A percentile compares a stretch with the other conserved stretches of the same genome.
Evolutionary conservation across 2,329 filamentous ascomycete genomes (phyloP).

Genomic region (Chaetothyriales sp.): DNA sequence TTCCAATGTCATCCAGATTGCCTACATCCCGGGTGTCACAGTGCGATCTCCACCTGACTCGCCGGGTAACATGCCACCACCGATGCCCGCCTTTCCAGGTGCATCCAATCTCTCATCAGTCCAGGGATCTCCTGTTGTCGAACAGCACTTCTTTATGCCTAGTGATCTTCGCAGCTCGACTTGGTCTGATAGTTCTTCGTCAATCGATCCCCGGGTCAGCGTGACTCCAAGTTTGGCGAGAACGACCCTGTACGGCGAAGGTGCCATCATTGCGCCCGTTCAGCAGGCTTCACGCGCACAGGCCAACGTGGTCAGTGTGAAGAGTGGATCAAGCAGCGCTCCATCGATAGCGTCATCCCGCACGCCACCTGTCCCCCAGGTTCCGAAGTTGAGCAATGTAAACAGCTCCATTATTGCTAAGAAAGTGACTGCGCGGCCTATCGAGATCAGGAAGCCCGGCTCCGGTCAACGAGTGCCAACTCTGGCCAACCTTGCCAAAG

Average conservation of each 20-base stretch:
- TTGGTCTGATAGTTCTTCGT: slow-evolving; percentile 42
- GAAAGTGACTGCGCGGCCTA: slow-evolving; percentile 29
- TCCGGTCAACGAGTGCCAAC: slow-evolving; percentile 21
- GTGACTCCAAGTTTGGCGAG: slow-evolving; percentile 32
- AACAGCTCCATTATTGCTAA: slow-evolving; percentile 31
- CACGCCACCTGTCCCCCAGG: slow-evolving; percentile 38
- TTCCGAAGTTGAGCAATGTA: slow-evolving; percentile 25
- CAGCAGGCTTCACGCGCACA: slow-evolving; percentile 78
- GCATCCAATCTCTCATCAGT: slow-evolving; percentile 24
- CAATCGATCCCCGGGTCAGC: slow-evolving; percentile 32
- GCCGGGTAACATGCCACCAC: slow-evolving; percentile 66
- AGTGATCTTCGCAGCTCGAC: slow-evolving; percentile 81
- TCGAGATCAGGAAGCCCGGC: slow-evolving; percentile 28
- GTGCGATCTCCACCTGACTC: slow-evolving; percentile 79
- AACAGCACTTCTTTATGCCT: slow-evolving; percentile 76
- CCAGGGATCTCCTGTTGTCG: slow-evolving; percentile 39
- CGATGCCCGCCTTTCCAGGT: slow-evolving; percentile 75
- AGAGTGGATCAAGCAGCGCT: slow-evolving; percentile 40
- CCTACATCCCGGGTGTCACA: slow-evolving; percentile 93
- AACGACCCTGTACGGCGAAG: slow-evolving; percentile 85
- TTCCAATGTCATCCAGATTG: slow-evolving; percentile 98
- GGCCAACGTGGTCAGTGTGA: slow-evolving; percentile 85
- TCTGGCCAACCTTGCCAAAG: slow-evolving; percentile 19
- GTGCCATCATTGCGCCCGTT: slow-evolving; percentile 53
- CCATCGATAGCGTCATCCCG: slow-evolving; percentile 47